Evolutionary conservation across 192 early-diverging fungal genomes (phyloP).

Genomic region (Haplosporangium gracile): DNA sequence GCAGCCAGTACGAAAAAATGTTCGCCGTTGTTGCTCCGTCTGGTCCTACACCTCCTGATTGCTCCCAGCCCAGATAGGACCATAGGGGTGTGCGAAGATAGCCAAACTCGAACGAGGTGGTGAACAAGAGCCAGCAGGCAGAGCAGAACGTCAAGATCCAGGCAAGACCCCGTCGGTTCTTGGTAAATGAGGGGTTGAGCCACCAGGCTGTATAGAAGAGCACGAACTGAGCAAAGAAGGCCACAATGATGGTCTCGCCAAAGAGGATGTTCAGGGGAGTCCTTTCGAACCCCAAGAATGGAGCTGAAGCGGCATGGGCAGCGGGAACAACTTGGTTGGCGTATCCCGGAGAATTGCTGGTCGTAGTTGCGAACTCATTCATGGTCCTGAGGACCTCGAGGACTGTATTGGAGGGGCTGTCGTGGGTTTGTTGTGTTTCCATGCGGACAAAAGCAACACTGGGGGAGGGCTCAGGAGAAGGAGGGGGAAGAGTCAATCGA

Average conservation of each 20-base stretch:
- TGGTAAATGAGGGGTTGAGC: slow-evolving; percentile 16
- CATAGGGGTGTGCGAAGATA: slow-evolving; percentile 28
- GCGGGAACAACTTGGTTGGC: too few relatives aligned
- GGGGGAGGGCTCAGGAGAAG: neutral
- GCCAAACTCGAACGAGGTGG: slow-evolving; percentile 6
- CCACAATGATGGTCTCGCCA: slow-evolving; percentile 12
- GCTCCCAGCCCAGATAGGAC: slow-evolving; percentile 27
- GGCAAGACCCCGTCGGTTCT: slow-evolving; percentile 21
- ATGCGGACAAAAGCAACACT: neutral
- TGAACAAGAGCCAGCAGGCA: slow-evolving; percentile 2
- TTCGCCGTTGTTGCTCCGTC: slow-evolving; percentile 7
- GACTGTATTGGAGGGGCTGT: neutral
- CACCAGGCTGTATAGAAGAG: slow-evolving; percentile 33
- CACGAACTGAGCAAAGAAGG: slow-evolving; percentile 22
- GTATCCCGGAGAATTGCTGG: too few relatives aligned
- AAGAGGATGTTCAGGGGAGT: slow-evolving; percentile 29
- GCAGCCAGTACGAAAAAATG: slow-evolving; percentile 31
- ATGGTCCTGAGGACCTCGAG: slow-evolving; percentile 1
- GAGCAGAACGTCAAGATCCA: slow-evolving; percentile 28
- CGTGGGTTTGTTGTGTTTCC: neutral
- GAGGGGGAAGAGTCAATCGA: neutral
- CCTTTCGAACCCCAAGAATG: slow-evolving; percentile 24
- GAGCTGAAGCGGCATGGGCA: neutral
- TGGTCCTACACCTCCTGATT: neutral
- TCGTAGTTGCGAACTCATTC: neutral